phyloP scores from a whole-genome alignment of 495 filamentous ascomycete genomes.

The Aspergillus sclerotiicarbonarius region DNA sequence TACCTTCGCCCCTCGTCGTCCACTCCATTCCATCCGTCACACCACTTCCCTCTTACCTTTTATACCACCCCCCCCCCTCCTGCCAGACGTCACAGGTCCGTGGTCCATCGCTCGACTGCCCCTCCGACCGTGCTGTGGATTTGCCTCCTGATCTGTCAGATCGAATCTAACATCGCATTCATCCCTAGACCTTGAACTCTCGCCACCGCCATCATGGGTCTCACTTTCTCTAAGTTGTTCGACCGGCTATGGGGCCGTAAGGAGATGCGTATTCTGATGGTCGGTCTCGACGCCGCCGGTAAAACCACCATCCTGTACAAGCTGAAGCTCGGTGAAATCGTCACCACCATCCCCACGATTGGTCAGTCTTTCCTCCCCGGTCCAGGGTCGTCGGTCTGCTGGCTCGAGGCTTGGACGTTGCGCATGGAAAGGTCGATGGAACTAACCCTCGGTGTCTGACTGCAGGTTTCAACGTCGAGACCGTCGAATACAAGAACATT shows the following conservation, averaged over 20 bases:
- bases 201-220: constrained; percentile 78
- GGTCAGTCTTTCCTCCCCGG: constrained; percentile 61
- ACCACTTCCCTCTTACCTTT: constrained; percentile 6
- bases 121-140: neutral
- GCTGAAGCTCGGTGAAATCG: constrained; percentile 99
- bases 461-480: constrained; percentile 99
- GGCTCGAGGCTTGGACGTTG: neutral
- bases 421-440: constrained; percentile 7
- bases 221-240: constrained; percentile 89
- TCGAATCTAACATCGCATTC: constrained; percentile 26
- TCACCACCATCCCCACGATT: constrained; percentile 99
- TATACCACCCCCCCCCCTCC: constrained; percentile 7
- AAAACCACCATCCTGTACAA: constrained; percentile 99
- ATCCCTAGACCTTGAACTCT: constrained; percentile 28
- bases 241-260: constrained; percentile 97
- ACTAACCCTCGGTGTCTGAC: neutral
- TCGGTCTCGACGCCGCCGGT: constrained; percentile 97
- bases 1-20: constrained; percentile 18
- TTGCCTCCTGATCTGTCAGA: constrained; percentile 9
- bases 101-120: constrained; percentile 2
- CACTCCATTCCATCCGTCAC: constrained; percentile 17
- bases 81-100: neutral
- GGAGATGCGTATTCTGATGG: constrained; percentile 99
- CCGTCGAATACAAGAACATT: constrained; percentile 99
- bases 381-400: constrained; percentile 5